phyloP scores from a whole-genome alignment of 345 rosid genomes.

The Eucalyptus erythrocorys region DNA sequence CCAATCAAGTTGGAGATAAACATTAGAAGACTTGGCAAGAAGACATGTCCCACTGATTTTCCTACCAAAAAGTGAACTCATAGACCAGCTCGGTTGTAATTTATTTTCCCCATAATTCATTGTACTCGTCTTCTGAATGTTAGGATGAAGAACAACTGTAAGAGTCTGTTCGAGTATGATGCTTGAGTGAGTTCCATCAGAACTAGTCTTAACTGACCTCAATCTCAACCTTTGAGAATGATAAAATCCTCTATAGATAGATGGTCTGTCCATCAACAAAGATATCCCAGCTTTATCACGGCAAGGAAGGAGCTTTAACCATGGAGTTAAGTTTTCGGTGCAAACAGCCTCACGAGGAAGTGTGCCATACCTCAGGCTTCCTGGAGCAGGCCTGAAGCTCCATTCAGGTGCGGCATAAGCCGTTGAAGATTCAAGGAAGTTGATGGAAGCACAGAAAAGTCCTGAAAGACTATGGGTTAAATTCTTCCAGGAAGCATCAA shows the following conservation, averaged over 20 bases:
- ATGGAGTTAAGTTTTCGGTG: conserved; percentile 96
- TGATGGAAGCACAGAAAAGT: conserved; percentile 93
- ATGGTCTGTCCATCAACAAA: conserved; percentile 77
- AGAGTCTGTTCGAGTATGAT: conserved; percentile 73
- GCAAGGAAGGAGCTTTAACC: conserved; percentile 97
- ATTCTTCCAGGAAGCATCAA: conserved; percentile 84
- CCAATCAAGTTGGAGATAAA: conserved; percentile 66
- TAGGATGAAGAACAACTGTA: conserved; percentile 73
- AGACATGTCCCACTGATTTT: conserved; percentile 52
- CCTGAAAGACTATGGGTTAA: conserved; percentile 87
- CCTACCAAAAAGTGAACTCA: conserved; percentile 78
- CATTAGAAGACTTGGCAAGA: conserved; percentile 66
- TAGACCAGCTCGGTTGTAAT: conserved; percentile 76
- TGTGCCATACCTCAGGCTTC: conserved; percentile 68
- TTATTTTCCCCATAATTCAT: conserved; percentile 10
- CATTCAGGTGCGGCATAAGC: conserved; percentile 70
- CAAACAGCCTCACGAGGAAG: conserved; percentile 98
- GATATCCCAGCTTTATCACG: conserved; percentile 89
- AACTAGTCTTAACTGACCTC: conserved; percentile 17
- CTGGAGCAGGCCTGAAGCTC: conserved; percentile 54
- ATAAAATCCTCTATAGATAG: conserved; percentile 81
- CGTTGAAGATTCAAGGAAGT: conserved; percentile 75
- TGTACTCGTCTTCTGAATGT: not conserved
- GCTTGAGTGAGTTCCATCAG: conserved; percentile 33
- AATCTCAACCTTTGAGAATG: conserved; percentile 86